Evolutionary conservation across 768 basidiomycete genomes (phyloP), one percentile per base, ranked within the genome.

Genomic region (Lenzites betulinus): DNA sequence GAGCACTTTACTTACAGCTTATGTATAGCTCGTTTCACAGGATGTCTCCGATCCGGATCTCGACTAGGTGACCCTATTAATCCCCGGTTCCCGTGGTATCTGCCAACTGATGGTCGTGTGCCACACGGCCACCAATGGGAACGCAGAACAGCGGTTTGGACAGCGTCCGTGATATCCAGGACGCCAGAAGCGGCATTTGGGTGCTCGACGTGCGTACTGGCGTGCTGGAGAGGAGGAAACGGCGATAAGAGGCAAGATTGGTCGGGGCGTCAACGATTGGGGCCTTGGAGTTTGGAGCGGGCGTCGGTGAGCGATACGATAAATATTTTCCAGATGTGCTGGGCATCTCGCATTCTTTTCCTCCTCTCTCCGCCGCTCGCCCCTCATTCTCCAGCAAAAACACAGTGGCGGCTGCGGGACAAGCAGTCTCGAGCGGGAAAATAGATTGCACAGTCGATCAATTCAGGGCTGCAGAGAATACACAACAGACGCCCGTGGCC

Each of bases 91-190:
- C 39, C 48, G 23, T 42, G 48, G 48, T 58, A 26, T 42, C 39
- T 26, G 48, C 39, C 20, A 48, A 33, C 20, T 58, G 20, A 48
- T 50, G 56, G 56, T 58, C 56, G 56, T 58, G 56, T 58, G 56
- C 56, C 56, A 42, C n/a, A 15, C 26, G 25, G 13, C 28, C 28
- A 7, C 48, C 39, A 42, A 50, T 50, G 15, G 33, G 12, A 36
- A 50, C 30, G 22, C 38, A n/a, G n/a, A n/a, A n/a, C n/a, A n/a
- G n/a, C n/a, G n/a, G 56, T 58, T 43, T 47, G 33, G 33, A 23
- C 39, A 22, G 42, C 56, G 56, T 50, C 30, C 28, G 30, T 43
- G 56, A 58, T 58, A 50, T 39, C 18, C 38, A 7, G 38, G 13
- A 18, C 20, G 30, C 8, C 11, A 35, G 16, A 30, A 5, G 18